phyloP scores from a whole-genome alignment of 2,329 filamentous ascomycete species.

The Trichoderma brevicompactum region DNA sequence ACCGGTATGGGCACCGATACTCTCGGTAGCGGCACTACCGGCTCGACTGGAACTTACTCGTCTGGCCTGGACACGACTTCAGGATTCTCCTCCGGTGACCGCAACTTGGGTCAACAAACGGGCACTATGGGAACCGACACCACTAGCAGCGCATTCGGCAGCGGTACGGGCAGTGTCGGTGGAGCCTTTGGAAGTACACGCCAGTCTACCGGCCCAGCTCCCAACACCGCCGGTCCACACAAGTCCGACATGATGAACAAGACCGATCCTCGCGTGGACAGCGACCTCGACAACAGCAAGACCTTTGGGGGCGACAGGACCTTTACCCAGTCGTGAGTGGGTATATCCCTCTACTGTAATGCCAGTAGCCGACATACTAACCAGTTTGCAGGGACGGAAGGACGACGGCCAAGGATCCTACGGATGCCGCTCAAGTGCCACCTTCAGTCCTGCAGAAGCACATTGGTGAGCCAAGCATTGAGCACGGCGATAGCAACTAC shows the following conservation, averaged over 20 bases:
- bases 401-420: constrained; percentile 49
- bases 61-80: neutral
- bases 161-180: constrained; percentile 33
- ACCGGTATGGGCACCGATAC: constrained; percentile 35
- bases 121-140: constrained; percentile 34
- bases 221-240: constrained; percentile 50
- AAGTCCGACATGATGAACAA: constrained; percentile 59
- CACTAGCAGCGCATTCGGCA: constrained; percentile 12
- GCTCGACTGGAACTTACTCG: constrained; percentile 33
- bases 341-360: constrained; percentile 2
- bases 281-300: constrained; percentile 58
- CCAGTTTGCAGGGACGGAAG: neutral
- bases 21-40: neutral
- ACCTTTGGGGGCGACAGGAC: constrained; percentile 60
- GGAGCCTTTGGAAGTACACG: constrained; percentile 30
- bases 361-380: neutral
- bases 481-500: constrained; percentile 50
- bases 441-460: constrained; percentile 57
- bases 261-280: constrained; percentile 59
- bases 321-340: constrained; percentile 46
- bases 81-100: neutral
- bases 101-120: constrained; percentile 6
- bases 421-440: constrained; percentile 61
- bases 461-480: constrained; percentile 51
- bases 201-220: constrained; percentile 39